Evolutionary conservation across 768 basidiomycete genomes (phyloP).

Genomic region (Sistotremastrum niveocremeum): DNA sequence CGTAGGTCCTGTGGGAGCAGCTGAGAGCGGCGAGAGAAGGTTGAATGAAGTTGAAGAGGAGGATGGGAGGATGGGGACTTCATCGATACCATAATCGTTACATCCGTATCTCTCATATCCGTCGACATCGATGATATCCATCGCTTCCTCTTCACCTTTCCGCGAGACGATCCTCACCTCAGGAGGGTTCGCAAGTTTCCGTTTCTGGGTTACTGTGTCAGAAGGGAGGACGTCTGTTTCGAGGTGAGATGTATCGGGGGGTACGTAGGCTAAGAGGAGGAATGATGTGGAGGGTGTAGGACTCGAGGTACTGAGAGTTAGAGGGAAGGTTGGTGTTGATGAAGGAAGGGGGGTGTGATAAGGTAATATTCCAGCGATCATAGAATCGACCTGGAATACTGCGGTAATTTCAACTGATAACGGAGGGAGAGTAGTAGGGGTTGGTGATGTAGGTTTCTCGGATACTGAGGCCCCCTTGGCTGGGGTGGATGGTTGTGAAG

Average conservation of each 20-base stretch:
- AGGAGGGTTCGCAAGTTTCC: constrained; percentile 81
- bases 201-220: constrained; percentile 59
- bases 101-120: constrained; percentile 79
- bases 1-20: background rate
- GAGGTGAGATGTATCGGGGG: constrained; percentile 56
- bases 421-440: constrained; percentile 33
- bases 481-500: background rate
- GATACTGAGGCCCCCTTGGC: no score
- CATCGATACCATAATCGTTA: constrained; percentile 76
- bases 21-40: no score
- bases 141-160: constrained; percentile 74
- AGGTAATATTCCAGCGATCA: constrained; percentile 84
- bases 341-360: constrained; percentile 34
- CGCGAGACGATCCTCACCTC: constrained; percentile 87
- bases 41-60: background rate
- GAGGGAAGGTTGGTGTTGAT: background rate
- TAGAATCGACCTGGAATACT: constrained; percentile 86
- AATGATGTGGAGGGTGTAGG: constrained; percentile 40
- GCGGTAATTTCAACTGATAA: constrained; percentile 79
- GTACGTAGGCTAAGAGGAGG: constrained; percentile 76
- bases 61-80: constrained; percentile 20
- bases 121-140: constrained; percentile 69
- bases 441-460: constrained; percentile 21
- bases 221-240: constrained; percentile 54
- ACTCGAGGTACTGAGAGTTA: constrained; percentile 5